phyloP scores from a whole-genome alignment of 805 yeast species.

The Phaffomyces thermotolerans region DNA sequence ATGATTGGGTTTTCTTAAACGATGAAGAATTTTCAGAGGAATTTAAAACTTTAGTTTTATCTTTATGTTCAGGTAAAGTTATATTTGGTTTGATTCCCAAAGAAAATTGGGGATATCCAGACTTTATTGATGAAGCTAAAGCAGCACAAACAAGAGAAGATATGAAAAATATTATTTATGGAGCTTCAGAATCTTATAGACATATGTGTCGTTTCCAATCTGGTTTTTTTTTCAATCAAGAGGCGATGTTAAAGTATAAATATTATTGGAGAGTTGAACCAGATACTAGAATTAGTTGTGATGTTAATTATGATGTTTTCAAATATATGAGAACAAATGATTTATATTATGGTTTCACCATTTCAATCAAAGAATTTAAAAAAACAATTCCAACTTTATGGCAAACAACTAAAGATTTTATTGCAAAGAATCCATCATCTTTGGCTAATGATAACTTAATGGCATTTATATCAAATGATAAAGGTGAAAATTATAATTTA shows the following conservation, averaged over 20 bases:
- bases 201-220: slow-evolving; percentile 93
- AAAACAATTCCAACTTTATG: slow-evolving; percentile 73
- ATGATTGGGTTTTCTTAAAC: slow-evolving; percentile 94
- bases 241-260: slow-evolving; percentile 63
- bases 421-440: slow-evolving; percentile 41
- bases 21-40: slow-evolving; percentile 81
- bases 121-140: slow-evolving; percentile 65
- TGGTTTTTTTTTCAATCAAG: slow-evolving; percentile 83
- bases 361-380: slow-evolving; percentile 67
- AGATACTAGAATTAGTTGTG: slow-evolving; percentile 72
- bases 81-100: slow-evolving; percentile 75
- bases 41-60: slow-evolving; percentile 59
- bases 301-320: slow-evolving; percentile 74
- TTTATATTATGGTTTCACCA: slow-evolving; percentile 71
- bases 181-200: slow-evolving; percentile 62
- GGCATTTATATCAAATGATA: slow-evolving; percentile 55
- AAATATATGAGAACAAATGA: slow-evolving; percentile 73
- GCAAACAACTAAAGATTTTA: slow-evolving; percentile 60
- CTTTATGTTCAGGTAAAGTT: slow-evolving; percentile 69
- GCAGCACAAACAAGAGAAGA: slow-evolving; percentile 77
- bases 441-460: slow-evolving; percentile 46
- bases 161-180: slow-evolving; percentile 73
- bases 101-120: slow-evolving; percentile 85
- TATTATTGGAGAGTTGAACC: slow-evolving; percentile 97
- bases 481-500: slow-evolving; percentile 57